A percentile compares a stretch with the other conserved stretches of the same genome.
phyloP scores from a whole-genome alignment of 2,329 filamentous ascomycete species.

The Aureobasidium sp. region DNA sequence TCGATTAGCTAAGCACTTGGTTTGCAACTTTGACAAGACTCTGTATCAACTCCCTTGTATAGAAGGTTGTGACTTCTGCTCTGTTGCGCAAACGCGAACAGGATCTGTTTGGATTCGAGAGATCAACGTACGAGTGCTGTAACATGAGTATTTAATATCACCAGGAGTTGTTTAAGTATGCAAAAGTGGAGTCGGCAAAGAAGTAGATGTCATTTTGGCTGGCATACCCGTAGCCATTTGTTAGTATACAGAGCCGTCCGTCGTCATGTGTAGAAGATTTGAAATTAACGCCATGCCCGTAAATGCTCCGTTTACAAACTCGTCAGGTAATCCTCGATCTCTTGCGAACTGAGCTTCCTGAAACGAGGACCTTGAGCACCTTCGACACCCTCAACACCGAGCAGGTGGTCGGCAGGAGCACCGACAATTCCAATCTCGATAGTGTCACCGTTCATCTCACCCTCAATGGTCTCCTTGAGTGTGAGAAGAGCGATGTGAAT shows the following conservation, averaged over 20 bases:
- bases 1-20: not conserved
- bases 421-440: conserved; percentile 98
- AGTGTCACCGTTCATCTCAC: conserved; percentile 97
- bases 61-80: not conserved
- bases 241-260: conserved; percentile 14
- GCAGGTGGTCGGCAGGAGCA: conserved; percentile 82
- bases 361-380: conserved; percentile 79
- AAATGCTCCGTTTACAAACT: conserved; percentile 60
- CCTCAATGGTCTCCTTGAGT: conserved; percentile 98
- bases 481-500: conserved; percentile 97
- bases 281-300: conserved; percentile 9
- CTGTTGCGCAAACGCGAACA: not conserved
- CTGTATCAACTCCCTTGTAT: not conserved
- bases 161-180: not conserved
- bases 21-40: not conserved
- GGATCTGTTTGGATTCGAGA: not conserved
- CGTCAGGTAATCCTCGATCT: conserved; percentile 99
- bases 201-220: conserved; percentile 9
- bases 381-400: conserved; percentile 85
- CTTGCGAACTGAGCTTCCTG: conserved; percentile 90
- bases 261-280: conserved; percentile 2
- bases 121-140: not conserved
- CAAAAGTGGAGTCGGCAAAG: not conserved
- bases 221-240: not conserved
- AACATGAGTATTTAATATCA: not conserved